Percentiles rank a stretch among this genome's conserved stretches.
Evolutionary conservation across 2,329 filamentous ascomycete species (phyloP).

Genomic region (Trichoderma atrobrunneum): DNA sequence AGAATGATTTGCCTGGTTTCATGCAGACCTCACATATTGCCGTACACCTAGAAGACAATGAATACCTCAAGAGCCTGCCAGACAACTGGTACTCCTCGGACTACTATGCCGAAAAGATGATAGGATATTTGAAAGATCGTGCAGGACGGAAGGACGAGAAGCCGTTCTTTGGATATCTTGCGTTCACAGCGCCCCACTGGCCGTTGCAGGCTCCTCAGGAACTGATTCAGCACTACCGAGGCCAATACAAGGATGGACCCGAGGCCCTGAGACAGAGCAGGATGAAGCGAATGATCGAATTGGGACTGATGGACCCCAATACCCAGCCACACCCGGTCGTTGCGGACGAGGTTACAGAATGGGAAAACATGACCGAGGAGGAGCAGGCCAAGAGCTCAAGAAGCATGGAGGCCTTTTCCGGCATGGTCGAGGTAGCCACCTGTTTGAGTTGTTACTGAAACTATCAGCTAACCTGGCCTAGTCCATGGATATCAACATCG

Average conservation of each 20-base stretch:
- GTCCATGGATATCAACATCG: conserved; percentile 58
- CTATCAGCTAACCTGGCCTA: background rate
- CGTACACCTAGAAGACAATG: background rate
- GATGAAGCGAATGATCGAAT: conserved; percentile 52
- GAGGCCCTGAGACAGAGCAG: conserved; percentile 52
- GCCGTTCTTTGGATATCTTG: conserved; percentile 59
- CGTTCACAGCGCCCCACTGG: conserved; percentile 63
- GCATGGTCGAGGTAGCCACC: conserved; percentile 53
- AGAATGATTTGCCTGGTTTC: background rate
- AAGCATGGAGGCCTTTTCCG: conserved; percentile 61
- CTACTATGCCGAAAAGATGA: conserved; percentile 50
- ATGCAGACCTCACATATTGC: background rate
- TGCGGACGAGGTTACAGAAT: conserved; percentile 44
- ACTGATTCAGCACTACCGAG: conserved; percentile 54
- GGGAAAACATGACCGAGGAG: conserved; percentile 45
- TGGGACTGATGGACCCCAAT: conserved; percentile 52
- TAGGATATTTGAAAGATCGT: conserved; percentile 52
- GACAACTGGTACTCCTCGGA: conserved; percentile 34
- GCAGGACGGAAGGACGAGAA: conserved; percentile 32
- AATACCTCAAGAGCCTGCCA: background rate
- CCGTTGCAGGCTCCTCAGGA: conserved; percentile 57
- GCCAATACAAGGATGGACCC: conserved; percentile 61
- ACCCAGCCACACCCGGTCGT: conserved; percentile 42
- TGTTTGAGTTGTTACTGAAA: background rate
- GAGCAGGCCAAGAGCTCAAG: conserved; percentile 47